These are phyloP conservation scores for Quercus alba DNA, from an alignment of 306 rosid genomes.

Conservation along the genomic window DNA sequence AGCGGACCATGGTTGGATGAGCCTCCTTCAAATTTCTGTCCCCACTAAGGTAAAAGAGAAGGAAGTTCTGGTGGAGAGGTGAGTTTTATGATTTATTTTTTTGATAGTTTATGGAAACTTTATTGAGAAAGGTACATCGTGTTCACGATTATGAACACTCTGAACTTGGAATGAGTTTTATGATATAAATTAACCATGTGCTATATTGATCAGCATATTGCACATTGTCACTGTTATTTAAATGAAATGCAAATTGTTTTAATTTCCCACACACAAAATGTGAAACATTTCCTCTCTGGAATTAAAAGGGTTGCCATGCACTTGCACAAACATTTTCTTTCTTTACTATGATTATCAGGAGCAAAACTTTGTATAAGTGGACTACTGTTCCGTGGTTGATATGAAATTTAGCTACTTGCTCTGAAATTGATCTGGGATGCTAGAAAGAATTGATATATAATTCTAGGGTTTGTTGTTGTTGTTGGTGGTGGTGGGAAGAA, in stretches of 20 bases:
- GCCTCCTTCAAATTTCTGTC: constrained; percentile 11
- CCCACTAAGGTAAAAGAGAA: background rate
- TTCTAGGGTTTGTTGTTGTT: too few relatives aligned
- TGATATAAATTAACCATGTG: constrained; percentile 1
- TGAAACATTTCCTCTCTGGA: background rate
- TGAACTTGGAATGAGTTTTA: background rate
- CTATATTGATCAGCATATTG: constrained; percentile 3
- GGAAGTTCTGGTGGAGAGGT: background rate
- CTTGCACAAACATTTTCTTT: background rate
- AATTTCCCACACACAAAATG: background rate
- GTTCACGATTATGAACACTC: too few relatives aligned
- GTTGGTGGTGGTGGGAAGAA: too few relatives aligned
- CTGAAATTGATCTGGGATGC: background rate
- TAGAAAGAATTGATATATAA: too few relatives aligned
- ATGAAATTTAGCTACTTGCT: background rate
- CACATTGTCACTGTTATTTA: background rate
- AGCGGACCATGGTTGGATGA: constrained; percentile 95
- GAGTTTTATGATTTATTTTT: too few relatives aligned
- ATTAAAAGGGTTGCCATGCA: constrained; percentile 1
- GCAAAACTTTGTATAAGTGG: background rate
- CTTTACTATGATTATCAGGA: background rate
- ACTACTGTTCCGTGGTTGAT: too few relatives aligned
- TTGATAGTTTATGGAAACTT: too few relatives aligned
- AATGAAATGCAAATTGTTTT: background rate
- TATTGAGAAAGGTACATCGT: too few relatives aligned